Percentiles rank a stretch among this genome's conserved stretches.
These are phyloP conservation scores for Fusarium sp. DNA, from an alignment of 2,329 filamentous ascomycete genomes.

Conservation along the genomic window DNA sequence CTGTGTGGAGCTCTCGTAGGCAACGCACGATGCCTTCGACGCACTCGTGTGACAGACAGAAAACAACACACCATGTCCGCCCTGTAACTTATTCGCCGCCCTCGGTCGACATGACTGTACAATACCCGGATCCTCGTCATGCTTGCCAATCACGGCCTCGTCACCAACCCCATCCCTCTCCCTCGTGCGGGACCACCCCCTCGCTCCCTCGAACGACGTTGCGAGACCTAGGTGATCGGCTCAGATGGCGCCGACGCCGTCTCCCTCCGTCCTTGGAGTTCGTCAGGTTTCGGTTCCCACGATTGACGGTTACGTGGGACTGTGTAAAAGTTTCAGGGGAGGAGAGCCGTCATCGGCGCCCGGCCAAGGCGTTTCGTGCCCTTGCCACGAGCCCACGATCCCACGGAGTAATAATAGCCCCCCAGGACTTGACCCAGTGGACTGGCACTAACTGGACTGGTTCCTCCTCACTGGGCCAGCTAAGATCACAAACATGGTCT, in stretches of 20 bases:
- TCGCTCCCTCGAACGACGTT: constrained; percentile 26
- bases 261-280: constrained; percentile 13
- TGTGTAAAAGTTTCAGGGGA: constrained; percentile 20
- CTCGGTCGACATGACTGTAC: constrained; percentile 11
- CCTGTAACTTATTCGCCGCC: constrained; percentile 15
- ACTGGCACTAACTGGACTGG: constrained; percentile 8
- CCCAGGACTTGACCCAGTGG: constrained; percentile 10
- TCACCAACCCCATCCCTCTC: constrained; percentile 8
- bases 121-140: background rate
- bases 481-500: constrained; percentile 16
- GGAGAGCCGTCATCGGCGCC: constrained; percentile 40
- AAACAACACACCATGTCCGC: too few species aligned
- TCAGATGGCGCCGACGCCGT: constrained; percentile 31
- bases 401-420: constrained; percentile 23
- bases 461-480: constrained; percentile 10
- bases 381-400: constrained; percentile 20
- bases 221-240: constrained; percentile 30
- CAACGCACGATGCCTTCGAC: too few species aligned
- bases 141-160: constrained; percentile 30
- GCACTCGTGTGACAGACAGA: too few species aligned
- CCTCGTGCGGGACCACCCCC: constrained; percentile 26
- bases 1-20: too few species aligned
- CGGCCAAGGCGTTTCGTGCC: constrained; percentile 18
- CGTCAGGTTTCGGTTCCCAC: constrained; percentile 23
- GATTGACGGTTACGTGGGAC: constrained; percentile 21